These are phyloP conservation scores for Paragyromitra xinjiangensis DNA, from an alignment of 495 filamentous ascomycete genomes.

Conservation along the genomic window DNA sequence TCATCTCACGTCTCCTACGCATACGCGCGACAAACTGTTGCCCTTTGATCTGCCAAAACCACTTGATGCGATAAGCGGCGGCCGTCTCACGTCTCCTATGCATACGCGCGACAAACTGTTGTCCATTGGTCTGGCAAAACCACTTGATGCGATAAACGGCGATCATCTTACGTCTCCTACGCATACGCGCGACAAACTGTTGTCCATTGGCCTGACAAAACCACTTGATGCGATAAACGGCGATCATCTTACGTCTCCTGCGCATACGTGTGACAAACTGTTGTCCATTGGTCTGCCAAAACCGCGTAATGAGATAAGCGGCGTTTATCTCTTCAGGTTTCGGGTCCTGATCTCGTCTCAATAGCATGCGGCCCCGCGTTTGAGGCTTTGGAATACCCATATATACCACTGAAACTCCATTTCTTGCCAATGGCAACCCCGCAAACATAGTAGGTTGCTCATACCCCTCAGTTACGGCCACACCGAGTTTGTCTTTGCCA, in stretches of 20 bases:
- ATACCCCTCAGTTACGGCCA: not conserved
- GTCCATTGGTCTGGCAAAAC: not conserved
- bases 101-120: not conserved
- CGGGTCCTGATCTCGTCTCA: not conserved
- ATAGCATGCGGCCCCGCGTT: not conserved
- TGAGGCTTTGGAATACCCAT: not conserved
- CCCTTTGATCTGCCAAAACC: not conserved
- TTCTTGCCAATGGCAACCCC: not conserved
- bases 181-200: not conserved
- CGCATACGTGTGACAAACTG: not conserved
- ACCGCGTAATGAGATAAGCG: slow-evolving; percentile 5
- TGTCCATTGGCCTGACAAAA: not conserved
- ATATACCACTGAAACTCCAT: not conserved
- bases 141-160: slow-evolving; percentile 3
- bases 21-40: not conserved
- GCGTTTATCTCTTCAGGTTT: not conserved
- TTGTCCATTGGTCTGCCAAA: not conserved
- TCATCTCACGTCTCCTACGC: not conserved
- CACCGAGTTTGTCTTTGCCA: slow-evolving; percentile 13
- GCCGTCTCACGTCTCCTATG: not conserved
- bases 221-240: slow-evolving; percentile 1
- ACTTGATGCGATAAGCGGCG: not conserved
- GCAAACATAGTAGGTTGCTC: not conserved
- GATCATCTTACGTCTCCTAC: not conserved
- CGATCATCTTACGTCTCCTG: not conserved